Evolutionary conservation across 768 basidiomycete genomes (phyloP), one percentile per base, ranked within the genome.

Genomic region (Lactarius evosmus): DNA sequence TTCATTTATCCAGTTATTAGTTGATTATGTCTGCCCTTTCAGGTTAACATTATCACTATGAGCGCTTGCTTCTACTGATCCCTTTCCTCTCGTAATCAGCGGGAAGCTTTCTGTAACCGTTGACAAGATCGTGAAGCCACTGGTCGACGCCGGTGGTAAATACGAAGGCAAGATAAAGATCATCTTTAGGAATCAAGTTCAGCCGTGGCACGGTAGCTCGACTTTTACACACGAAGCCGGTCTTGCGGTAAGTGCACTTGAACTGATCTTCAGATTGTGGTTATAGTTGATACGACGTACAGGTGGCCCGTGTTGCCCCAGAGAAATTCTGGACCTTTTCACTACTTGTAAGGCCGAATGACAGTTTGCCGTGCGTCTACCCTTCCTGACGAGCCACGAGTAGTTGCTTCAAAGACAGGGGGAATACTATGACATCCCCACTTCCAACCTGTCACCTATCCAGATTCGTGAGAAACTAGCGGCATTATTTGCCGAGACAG

Each of bases 21-120:
- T 93, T 76, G 93, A 93, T 74, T 93, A 90, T 73, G 89, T 92
- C 69, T 95, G 92, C 69, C 91, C 91, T 1, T 93, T 78, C 80
- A 91, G 88, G 87, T 86, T 41, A 51, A 11, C 2, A 9, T 41
- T 16, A 3, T 29, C 27, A 29, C 19, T 57, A 46, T 14, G 6
- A 29, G 53, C 7, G 44, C 12, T 7, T 3, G 34, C 30, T 7
- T 7, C 7, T 36, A 29, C 30, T 53, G 14, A 32, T 16, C 11
- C 14, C 27, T 17, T n/a, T 38, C 17, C 5, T 32, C 59, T 40
- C 55, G 12, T 25, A 1, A 33, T 63, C 65, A 87, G 88, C 66
- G 83, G 83, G 16, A 90, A 88, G 74, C 69, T 89, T 52, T 77
- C 85, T 11, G 74, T 79, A 32, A 78, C 81, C 25, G 82, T 93